Percentiles rank a stretch among this genome's conserved stretches.
phyloP scores from a whole-genome alignment of 2,329 filamentous ascomycete genomes.

The Akanthomyces muscarius region DNA sequence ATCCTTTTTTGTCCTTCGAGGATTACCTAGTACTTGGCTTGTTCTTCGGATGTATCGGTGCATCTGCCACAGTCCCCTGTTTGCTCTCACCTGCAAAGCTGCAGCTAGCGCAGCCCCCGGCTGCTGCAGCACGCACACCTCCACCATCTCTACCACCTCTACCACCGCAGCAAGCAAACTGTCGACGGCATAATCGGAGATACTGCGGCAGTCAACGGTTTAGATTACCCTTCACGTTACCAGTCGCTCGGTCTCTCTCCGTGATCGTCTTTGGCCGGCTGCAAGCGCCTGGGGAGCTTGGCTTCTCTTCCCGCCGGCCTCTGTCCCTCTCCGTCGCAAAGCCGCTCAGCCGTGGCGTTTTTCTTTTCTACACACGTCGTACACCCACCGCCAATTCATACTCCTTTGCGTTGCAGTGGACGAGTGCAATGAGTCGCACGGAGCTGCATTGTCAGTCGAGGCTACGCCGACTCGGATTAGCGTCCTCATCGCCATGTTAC shows the following conservation, averaged over 20 bases:
- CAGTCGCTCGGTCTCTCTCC: conserved; percentile 16
- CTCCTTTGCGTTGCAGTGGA: background rate
- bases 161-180: background rate
- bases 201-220: conserved; percentile 8
- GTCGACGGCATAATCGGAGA: conserved; percentile 11
- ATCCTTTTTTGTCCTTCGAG: background rate
- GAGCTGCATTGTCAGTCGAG: conserved; percentile 12
- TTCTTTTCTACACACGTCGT: background rate
- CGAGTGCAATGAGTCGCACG: background rate
- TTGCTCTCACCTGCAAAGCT: too few species aligned
- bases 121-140: background rate
- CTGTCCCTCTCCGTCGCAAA: conserved; percentile 9
- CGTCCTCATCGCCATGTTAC: background rate
- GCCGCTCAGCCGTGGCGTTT: conserved; percentile 12
- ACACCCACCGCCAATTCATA: background rate
- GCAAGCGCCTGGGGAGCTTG: background rate
- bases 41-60: background rate
- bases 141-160: background rate
- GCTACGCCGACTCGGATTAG: conserved; percentile 7
- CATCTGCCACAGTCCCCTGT: background rate
- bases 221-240: conserved; percentile 7
- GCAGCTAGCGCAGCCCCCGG: background rate
- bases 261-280: conserved; percentile 4
- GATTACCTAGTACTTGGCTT: background rate
- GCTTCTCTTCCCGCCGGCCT: background rate